Base-by-base conservation (phyloP, 2,329 filamentous ascomycete species). In the Curvularia lunata region DNA sequence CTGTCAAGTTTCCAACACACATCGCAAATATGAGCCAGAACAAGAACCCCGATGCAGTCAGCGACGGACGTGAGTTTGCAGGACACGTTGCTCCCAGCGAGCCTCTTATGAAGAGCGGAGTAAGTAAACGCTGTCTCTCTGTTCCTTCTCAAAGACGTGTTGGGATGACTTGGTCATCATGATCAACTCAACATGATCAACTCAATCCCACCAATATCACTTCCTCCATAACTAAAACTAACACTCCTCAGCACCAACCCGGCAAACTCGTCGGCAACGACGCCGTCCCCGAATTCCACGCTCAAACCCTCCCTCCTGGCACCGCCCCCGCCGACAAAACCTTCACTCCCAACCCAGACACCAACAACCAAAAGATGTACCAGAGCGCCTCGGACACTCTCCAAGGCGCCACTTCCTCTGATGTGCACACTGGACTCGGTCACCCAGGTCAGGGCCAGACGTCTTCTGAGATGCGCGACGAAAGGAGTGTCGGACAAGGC, bases 241-340 rank as follows among this genome's bases (percentile, higher is more conserved):
- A 49, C 16, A 25, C 19, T 9, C n/a, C 32, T 6, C 64, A 90
- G 87, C 88, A 91, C 75, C 81, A 86, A 70, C 83, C 84, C 3
- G 88, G 88, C 51, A 79, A 82, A 65, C 82, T 85, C 59, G 82
- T 86, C 56, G 78, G 81, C 61, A 85, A 86, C 64, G 86, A 88
- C 52, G 77, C 78, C 23, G 70, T 76, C 12, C 86, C 86, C 19
- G 88, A 90, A 69, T 92, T 90, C 79, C 79, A 83, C 67, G 83
- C 85, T 23, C 64, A 91, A 72, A 83, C 82, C 1, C 77, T 86
- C 34, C 82, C 87, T 0, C 77, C 88, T 0, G 89, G 89, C 58
- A 84, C 85, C 3, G 89, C 89, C 0, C 89, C 89, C 1, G 61
- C 75, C 1, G 71, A 76, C 40, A 72, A 67, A 16, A 79, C 79